Conservation (phyloP, 129 eudicot species). For the Flaveria sonorensis region DNA sequence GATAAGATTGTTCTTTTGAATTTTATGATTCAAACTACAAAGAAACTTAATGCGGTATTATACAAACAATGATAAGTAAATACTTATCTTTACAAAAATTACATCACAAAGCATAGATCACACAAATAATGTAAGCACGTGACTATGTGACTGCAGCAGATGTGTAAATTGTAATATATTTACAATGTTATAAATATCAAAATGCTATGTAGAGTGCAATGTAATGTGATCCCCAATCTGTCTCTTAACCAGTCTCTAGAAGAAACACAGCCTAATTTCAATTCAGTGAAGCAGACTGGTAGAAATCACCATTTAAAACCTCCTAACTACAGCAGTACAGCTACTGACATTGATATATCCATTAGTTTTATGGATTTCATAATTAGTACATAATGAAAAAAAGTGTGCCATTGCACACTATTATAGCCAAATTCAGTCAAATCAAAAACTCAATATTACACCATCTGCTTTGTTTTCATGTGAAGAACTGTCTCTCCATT, state of each 20-base stretch:
- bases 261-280: not conserved
- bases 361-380: not conserved
- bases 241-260: not conserved
- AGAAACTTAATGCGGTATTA: not conserved
- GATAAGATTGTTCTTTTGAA: not conserved
- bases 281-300: not conserved
- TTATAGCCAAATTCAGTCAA: conserved; percentile 4
- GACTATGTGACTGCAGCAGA: not conserved
- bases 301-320: not conserved
- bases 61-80: conserved; percentile 2
- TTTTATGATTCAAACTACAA: conserved; percentile 9
- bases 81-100: conserved; percentile 4
- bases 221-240: not conserved
- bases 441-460: not conserved
- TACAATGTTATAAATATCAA: not conserved
- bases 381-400: not conserved
- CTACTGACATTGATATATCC: not conserved
- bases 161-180: not conserved
- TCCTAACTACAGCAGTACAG: not conserved
- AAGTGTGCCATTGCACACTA: conserved; percentile 13
- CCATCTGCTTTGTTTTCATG: conserved; percentile 13
- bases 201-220: not conserved
- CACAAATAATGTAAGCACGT: not conserved
- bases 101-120: conserved; percentile 1
- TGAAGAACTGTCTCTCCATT: not conserved